Evolutionary conservation across 805 yeast species (phyloP).

Genomic region (Yarrowia deformans): DNA sequence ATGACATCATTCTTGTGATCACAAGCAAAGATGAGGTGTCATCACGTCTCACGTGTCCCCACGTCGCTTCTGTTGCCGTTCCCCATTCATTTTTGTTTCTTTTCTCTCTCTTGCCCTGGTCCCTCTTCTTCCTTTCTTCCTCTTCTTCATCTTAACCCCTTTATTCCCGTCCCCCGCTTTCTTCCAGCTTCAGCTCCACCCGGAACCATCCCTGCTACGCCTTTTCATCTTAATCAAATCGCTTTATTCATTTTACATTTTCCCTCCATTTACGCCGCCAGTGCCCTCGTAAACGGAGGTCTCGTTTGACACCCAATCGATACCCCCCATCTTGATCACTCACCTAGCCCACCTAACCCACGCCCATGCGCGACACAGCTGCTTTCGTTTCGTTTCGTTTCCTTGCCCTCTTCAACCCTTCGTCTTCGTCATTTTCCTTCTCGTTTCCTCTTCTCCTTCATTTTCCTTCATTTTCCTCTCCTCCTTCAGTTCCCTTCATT

Average conservation of each 20-base stretch:
- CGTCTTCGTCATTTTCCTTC: not conserved
- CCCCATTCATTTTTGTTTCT: not conserved
- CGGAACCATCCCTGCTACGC: too few relatives aligned
- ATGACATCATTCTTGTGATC: not conserved
- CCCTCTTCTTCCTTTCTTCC: not conserved
- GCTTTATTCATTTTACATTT: not conserved
- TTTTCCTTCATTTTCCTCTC: not conserved
- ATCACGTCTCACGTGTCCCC: too few relatives aligned
- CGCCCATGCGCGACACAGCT: slow-evolving; percentile 2
- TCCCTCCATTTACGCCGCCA: not conserved
- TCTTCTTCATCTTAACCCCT: not conserved
- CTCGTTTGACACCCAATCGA: not conserved
- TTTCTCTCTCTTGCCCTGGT: not conserved
- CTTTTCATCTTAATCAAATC: not conserved
- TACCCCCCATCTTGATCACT: not conserved
- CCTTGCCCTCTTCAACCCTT: not conserved
- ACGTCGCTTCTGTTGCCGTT: not conserved
- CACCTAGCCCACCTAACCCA: not conserved
- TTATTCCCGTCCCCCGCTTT: not conserved
- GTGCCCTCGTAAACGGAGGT: not conserved
- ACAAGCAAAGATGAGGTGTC: not conserved
- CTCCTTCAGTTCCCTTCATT: not conserved
- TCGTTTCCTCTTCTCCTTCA: not conserved
- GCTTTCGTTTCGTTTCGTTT: not conserved
- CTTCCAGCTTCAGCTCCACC: too few relatives aligned